Conservation (phyloP, 768 basidiomycete genomes). For the Tubosaeta sp. region DNA sequence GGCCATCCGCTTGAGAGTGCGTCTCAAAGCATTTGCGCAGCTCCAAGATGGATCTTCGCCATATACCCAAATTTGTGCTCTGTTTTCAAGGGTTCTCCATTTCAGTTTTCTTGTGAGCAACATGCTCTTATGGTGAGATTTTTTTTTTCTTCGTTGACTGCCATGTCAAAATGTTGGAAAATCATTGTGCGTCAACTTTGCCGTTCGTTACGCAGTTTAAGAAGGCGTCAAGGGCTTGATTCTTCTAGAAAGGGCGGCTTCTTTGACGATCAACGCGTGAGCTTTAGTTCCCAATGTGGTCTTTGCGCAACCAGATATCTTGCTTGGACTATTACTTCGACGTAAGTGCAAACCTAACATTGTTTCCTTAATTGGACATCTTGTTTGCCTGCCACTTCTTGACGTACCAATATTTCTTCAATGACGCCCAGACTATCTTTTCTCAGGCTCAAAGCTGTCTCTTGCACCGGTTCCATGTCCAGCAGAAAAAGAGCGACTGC, state of each 20-base stretch:
- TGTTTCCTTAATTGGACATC: conserved; percentile 2
- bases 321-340: conserved; percentile 7
- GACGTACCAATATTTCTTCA: conserved; percentile 16
- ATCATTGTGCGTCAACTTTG: conserved; percentile 2
- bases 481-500: conserved; percentile 2
- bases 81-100: conserved; percentile 7
- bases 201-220: conserved; percentile 9
- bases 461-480: conserved; percentile 5
- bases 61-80: conserved; percentile 9
- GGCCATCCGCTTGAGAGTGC: not conserved
- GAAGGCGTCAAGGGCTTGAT: conserved; percentile 20
- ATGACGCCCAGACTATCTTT: conserved; percentile 3
- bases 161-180: not conserved
- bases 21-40: conserved; percentile 17
- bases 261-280: conserved; percentile 25
- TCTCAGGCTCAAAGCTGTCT: conserved; percentile 6
- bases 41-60: conserved; percentile 22
- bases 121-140: not conserved
- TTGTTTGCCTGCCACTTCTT: conserved; percentile 7
- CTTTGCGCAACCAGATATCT: conserved; percentile 8
- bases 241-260: conserved; percentile 19
- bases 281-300: conserved; percentile 24
- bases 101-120: conserved; percentile 1
- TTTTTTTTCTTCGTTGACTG: not conserved
- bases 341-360: conserved; percentile 7